Base-by-base conservation (phyloP, 1,139 yeast genomes). In the Hyphopichia burtonii region DNA sequence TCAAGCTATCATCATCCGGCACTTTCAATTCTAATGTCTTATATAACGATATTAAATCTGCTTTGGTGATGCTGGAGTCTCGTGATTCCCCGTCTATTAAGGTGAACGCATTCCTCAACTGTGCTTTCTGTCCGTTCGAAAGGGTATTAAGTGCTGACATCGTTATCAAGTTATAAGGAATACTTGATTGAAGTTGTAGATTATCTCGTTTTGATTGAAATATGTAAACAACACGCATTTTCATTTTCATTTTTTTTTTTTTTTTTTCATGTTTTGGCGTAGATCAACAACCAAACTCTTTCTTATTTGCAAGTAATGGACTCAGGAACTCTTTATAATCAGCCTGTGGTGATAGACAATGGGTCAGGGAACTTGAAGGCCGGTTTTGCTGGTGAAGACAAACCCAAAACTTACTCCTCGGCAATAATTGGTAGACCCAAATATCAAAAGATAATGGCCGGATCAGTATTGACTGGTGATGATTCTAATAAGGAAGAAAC, bases 301-400 rank as follows among this genome's bases (percentile, higher is more conserved):
- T 20, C 14, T 4, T n/a, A n/a, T n/a, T n/a, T n/a, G n/a, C n/a
- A n/a, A n/a, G n/a, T n/a, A 31, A 45, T 47, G 49, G 48, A 47
- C 30, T 35, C 38, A 4, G 23, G 32, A 16, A 28, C 37, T 18
- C 59, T 73, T 36, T 73, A 72, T 47, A 91, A 90, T 63, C 97
- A 91, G 63, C 96, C 97, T 2, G 80, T 91, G 38, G 96, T 91
- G 31, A 74, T 91, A 30, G 98, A 91, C 62, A 89, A 88, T 68
- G 98, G 98, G n/a, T 84, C 96, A 4, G 96, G 96, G 2, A 76
- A 78, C 39, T 71, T 90, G 43, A 86, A 89, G 58, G 90, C 96
- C 0, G 98, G 98, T 1, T 87, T 91, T 64, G 96, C 97, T 1
- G 97, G 97, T 15, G 94, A 87, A 52, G 94, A 88, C 43, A 76